phyloP scores from a whole-genome alignment of 306 rosid genomes.

The Casuarina glauca region DNA sequence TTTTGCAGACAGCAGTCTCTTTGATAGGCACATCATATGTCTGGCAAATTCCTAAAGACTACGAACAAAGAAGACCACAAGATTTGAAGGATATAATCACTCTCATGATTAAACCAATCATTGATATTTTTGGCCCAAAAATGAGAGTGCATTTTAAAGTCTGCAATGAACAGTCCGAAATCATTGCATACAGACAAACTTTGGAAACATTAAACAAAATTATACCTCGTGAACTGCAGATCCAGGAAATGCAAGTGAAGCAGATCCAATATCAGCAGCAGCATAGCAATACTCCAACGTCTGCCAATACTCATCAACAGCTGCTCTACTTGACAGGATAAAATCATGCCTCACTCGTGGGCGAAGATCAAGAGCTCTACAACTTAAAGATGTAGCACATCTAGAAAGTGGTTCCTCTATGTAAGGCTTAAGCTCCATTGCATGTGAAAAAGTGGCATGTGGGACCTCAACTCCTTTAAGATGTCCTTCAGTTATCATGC shows the following conservation, averaged over 20 bases:
- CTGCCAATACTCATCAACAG: constrained; percentile 89
- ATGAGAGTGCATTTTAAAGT: constrained; percentile 12
- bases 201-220: neutral
- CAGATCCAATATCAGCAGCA: constrained; percentile 75
- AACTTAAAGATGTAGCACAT: constrained; percentile 53
- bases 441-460: constrained; percentile 50
- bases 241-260: constrained; percentile 91
- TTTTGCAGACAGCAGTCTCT: constrained; percentile 2
- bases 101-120: constrained; percentile 4
- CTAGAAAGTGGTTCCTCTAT: constrained; percentile 88
- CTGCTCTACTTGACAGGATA: constrained; percentile 66
- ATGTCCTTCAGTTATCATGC: constrained; percentile 51
- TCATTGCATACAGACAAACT: constrained; percentile 10
- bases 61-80: neutral
- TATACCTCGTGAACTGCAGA: constrained; percentile 83
- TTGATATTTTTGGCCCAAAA: constrained; percentile 16
- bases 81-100: neutral
- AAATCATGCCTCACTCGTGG: constrained; percentile 98
- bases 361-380: constrained; percentile 68
- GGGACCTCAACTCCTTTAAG: constrained; percentile 39
- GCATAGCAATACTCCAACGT: constrained; percentile 86
- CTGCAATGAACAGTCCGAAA: constrained; percentile 12
- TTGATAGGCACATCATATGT: constrained; percentile 1
- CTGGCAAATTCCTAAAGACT: neutral
- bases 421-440: constrained; percentile 87